phyloP scores from a whole-genome alignment of 139 green algal species.

The Edaphochlamys debaryana region DNA sequence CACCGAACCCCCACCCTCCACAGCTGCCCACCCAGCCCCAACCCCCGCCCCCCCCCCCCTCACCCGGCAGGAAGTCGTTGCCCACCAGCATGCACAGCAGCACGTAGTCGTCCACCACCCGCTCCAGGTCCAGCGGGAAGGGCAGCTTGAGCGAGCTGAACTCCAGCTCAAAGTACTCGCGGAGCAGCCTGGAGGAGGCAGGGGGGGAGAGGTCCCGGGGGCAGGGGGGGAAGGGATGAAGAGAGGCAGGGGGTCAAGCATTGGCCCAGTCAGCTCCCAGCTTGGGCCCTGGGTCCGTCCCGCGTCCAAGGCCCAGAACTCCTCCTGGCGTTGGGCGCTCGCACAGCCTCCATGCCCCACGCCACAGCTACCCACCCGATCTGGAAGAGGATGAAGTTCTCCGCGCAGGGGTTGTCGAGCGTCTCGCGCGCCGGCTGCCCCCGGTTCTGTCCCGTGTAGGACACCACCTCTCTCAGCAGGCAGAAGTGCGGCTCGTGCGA shows the following conservation, averaged over 20 bases:
- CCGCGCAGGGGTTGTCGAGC: conserved; percentile 87
- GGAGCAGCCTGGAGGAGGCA: conserved; percentile 74
- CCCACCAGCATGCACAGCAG: conserved; percentile 96
- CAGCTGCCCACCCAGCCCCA: background rate
- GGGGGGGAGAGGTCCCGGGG: no score
- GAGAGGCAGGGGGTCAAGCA: no score
- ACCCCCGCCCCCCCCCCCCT: background rate
- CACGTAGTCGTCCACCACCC: conserved; percentile 95
- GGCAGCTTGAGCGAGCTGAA: conserved; percentile 60
- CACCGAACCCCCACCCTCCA: no score
- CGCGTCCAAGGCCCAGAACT: no score
- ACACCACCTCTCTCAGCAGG: conserved; percentile 90
- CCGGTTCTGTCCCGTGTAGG: conserved; percentile 69
- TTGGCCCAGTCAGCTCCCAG: no score
- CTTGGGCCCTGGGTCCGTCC: no score
- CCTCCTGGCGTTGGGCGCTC: no score
- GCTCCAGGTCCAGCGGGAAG: conserved; percentile 81
- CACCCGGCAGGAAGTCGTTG: conserved; percentile 94
- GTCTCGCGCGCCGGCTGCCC: conserved; percentile 88
- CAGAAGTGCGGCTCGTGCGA: conserved; percentile 97
- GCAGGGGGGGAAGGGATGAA: no score
- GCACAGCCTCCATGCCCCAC: no score
- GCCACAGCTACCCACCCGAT: no score
- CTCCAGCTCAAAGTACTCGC: conserved; percentile 91
- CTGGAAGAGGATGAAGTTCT: conserved; percentile 95